phyloP scores from a whole-genome alignment of 2,329 filamentous ascomycete genomes.

The Cadophora sp. region DNA sequence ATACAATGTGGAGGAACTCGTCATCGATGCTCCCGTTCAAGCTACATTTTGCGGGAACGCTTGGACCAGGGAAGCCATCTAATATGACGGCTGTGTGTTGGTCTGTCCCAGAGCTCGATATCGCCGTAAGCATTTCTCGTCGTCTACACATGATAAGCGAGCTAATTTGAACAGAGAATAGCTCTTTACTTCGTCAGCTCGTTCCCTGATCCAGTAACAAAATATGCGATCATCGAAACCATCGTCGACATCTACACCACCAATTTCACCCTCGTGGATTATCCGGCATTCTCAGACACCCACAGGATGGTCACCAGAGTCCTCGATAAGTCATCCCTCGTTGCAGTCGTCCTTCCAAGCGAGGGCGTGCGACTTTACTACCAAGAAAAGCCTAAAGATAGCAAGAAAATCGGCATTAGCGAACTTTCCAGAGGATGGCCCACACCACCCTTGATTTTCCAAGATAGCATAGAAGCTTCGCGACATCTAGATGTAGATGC shows the following conservation, averaged over 20 bases:
- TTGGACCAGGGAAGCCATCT: not conserved
- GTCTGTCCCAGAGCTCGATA: not conserved
- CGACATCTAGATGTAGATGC: not conserved
- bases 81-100: constrained; percentile 8
- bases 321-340: not conserved
- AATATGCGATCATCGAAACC: constrained; percentile 4
- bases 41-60: not conserved
- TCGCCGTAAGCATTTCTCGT: not conserved
- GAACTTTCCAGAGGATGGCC: constrained; percentile 5
- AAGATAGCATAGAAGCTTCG: not conserved
- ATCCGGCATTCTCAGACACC: constrained; percentile 1
- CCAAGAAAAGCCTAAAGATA: not conserved
- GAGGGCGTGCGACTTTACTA: not conserved
- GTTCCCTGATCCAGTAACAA: not conserved
- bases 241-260: constrained; percentile 2
- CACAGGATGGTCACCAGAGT: not conserved
- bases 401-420: not conserved
- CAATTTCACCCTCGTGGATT: not conserved
- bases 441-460: not conserved
- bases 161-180: not conserved
- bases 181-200: not conserved
- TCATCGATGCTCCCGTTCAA: not conserved
- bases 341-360: not conserved
- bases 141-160: not conserved
- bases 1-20: not conserved